phyloP scores from a whole-genome alignment of 768 basidiomycete species.

The Lactarius vividus region DNA sequence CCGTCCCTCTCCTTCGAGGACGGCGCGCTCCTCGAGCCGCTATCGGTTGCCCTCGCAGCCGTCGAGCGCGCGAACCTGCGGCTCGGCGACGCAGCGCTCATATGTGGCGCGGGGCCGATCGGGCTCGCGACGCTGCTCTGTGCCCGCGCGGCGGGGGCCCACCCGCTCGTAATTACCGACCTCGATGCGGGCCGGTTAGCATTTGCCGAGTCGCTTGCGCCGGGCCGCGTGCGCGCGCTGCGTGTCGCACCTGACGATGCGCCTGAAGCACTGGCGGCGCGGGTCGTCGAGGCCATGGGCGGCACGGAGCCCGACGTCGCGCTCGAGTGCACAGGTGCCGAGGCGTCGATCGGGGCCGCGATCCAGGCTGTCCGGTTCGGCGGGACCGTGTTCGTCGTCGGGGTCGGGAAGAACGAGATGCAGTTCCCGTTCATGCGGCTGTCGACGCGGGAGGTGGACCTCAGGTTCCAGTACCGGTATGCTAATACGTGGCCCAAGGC shows the following conservation, averaged over 20 bases:
- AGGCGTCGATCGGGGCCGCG: slow-evolving; percentile 59
- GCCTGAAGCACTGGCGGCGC: slow-evolving; percentile 49
- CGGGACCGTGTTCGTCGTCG: slow-evolving; percentile 67
- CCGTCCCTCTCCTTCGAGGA: slow-evolving; percentile 63
- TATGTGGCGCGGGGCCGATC: slow-evolving; percentile 72
- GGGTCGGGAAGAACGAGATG: slow-evolving; percentile 59
- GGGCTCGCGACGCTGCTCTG: slow-evolving; percentile 61
- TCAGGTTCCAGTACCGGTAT: slow-evolving; percentile 68
- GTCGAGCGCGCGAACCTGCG: slow-evolving; percentile 65
- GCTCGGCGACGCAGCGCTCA: slow-evolving; percentile 60
- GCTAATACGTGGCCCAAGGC: slow-evolving; percentile 82
- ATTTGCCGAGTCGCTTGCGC: slow-evolving; percentile 58
- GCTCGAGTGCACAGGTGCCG: slow-evolving; percentile 64
- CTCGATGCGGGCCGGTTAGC: slow-evolving; percentile 62
- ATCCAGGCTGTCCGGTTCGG: slow-evolving; percentile 50
- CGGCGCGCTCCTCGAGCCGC: slow-evolving; percentile 63
- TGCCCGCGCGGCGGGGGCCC: slow-evolving; percentile 65
- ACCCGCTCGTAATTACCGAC: slow-evolving; percentile 68
- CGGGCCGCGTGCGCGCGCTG: slow-evolving; percentile 45
- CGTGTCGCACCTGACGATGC: slow-evolving; percentile 48
- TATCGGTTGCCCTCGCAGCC: slow-evolving; percentile 65
- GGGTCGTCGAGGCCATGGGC: slow-evolving; percentile 52
- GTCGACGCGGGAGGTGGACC: slow-evolving; percentile 66
- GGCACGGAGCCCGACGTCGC: slow-evolving; percentile 47
- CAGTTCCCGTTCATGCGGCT: slow-evolving; percentile 74